phyloP scores from a whole-genome alignment of 164 flowering plant genomes.

The Vitis rupestris region DNA sequence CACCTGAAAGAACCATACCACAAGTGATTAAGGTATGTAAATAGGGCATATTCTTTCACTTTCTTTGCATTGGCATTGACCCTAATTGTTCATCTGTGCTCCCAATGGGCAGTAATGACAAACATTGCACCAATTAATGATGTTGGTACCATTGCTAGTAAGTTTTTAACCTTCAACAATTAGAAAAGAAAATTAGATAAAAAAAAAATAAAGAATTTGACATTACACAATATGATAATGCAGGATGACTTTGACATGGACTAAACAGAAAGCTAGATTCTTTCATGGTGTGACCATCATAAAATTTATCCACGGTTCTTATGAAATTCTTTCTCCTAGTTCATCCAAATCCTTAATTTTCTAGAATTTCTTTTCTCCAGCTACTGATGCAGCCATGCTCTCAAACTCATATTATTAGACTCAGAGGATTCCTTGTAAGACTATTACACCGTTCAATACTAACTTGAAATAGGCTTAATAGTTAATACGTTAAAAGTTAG shows the following conservation, averaged over 20 bases:
- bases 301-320: not conserved
- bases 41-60: not conserved
- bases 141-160: not conserved
- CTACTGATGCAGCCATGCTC: not conserved
- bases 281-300: not conserved
- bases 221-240: not conserved
- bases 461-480: not conserved
- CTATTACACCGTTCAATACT: not conserved
- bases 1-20: constrained; percentile 39
- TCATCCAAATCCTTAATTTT: not conserved
- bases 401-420: not conserved
- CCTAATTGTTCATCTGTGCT: not conserved
- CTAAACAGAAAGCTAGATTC: not conserved
- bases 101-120: not conserved
- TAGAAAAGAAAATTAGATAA: not conserved
- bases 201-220: not conserved
- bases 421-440: not conserved
- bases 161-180: not conserved
- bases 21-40: not conserved
- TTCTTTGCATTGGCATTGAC: not conserved
- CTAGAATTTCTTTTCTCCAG: not conserved
- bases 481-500: not conserved
- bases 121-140: not conserved
- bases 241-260: not conserved
- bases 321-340: not conserved